A percentile compares a stretch with the other conserved stretches of the same genome.
These are phyloP conservation scores for Magnaporthiopsis incrustans DNA, from an alignment of 2,329 filamentous ascomycete genomes.

Conservation along the genomic window DNA sequence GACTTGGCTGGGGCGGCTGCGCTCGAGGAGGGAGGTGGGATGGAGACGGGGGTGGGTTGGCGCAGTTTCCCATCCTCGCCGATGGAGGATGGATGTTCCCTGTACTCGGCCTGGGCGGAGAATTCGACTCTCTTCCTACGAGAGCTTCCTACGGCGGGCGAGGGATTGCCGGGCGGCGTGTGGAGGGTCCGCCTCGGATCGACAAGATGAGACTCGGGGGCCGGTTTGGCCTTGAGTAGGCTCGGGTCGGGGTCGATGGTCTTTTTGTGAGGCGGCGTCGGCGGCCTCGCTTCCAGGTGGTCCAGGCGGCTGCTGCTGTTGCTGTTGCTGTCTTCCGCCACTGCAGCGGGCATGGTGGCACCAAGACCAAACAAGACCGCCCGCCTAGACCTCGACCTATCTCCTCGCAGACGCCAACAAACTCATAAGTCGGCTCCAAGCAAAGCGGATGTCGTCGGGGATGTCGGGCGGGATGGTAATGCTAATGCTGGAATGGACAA, in stretches of 20 bases:
- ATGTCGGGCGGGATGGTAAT: neutral
- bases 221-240: conserved; percentile 24
- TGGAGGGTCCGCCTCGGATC: conserved; percentile 34
- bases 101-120: conserved; percentile 48
- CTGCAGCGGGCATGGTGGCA: conserved; percentile 4
- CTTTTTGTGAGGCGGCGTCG: conserved; percentile 58
- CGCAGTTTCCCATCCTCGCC: conserved; percentile 26
- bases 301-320: neutral
- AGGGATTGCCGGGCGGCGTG: conserved; percentile 46
- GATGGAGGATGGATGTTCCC: conserved; percentile 40
- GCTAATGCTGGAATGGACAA: neutral
- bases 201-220: conserved; percentile 24
- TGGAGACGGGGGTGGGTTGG: conserved; percentile 33
- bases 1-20: conserved; percentile 44
- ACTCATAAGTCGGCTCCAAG: neutral
- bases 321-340: conserved; percentile 1
- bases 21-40: conserved; percentile 17
- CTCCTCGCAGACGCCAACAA: neutral
- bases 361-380: conserved; percentile 8
- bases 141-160: conserved; percentile 34
- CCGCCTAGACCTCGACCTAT: neutral
- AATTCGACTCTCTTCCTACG: conserved; percentile 50
- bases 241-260: conserved; percentile 28
- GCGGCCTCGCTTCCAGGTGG: conserved; percentile 46
- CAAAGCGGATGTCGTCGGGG: neutral